Base-by-base conservation (phyloP, 2,329 filamentous ascomycete genomes). In the Paraconiothyrium brasiliense region DNA sequence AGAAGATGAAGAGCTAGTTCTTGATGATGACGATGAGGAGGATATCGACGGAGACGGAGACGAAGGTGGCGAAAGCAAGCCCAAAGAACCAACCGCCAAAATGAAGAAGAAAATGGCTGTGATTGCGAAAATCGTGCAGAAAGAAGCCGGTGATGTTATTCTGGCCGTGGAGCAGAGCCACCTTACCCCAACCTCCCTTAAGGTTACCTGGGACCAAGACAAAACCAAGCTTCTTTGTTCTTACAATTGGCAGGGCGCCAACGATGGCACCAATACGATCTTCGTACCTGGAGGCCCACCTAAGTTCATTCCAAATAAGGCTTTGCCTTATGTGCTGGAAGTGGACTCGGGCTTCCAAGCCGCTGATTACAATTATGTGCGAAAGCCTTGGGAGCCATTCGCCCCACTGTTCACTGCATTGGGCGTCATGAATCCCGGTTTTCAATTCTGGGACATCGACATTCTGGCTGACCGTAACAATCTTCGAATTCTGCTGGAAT, bases 401-500 rank as follows among this genome's bases (percentile, higher is more conserved):
- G 60, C 65, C 4, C 65, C 72, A 10, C 66, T 74, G 63, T 75
- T 74, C 50, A 60, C 67, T 9, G 72, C 72, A 27, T 58, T 75
- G 24, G 59, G 52, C 9, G 46, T 66, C 20, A 71, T 74, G 69
- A 71, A 70, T 11, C 67, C 71, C 4, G 46, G 59, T 11, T 70
- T 61, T 47, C 52, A 63, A 6, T 68, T 75, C 48, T 63, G 60
- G 20, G 57, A 71, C 32, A 48, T 73, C 27, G 73, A 75, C 32
- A 57, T 76, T 3, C 60, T 76, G 20, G 71, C 70, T 6, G 72
- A 76, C 27, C 70, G 73, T 2, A 76, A 75, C 60, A 74, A 70
- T 30, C 63, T 76, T 1, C 71, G 73, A 9, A 59, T 64, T 2
- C 64, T 76, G 0, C 63, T 75, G 1, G 72, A 73, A 34, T 73